Conservation (phyloP, 2,329 filamentous ascomycete genomes). For the Cercospora sp. region DNA sequence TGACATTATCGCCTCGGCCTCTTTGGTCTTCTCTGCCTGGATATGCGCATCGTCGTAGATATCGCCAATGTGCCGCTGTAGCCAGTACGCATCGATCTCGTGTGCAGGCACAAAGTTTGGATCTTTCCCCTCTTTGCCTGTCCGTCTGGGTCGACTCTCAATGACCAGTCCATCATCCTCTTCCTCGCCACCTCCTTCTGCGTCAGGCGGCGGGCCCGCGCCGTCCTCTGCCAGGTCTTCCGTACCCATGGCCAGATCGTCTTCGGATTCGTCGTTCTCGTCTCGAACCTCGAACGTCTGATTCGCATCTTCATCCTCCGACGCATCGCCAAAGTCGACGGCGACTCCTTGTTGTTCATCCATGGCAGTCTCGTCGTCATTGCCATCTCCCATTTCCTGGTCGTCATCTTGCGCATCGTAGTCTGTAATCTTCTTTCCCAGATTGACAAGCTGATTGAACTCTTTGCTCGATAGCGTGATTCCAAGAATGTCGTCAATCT, state of each 20-base stretch:
- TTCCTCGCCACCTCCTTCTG: constrained; percentile 52
- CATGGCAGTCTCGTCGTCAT: constrained; percentile 70
- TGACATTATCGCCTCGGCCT: constrained; percentile 79
- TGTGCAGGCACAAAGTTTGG: constrained; percentile 69
- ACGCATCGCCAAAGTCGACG: constrained; percentile 91
- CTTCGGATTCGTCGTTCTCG: constrained; percentile 74
- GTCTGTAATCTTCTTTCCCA: constrained; percentile 98
- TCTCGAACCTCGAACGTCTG: constrained; percentile 85
- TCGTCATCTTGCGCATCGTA: constrained; percentile 97
- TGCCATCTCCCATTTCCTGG: constrained; percentile 73
- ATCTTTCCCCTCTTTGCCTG: constrained; percentile 53
- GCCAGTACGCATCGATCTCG: constrained; percentile 96
- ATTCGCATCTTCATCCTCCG: constrained; percentile 75
- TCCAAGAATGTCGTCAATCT: constrained; percentile 92
- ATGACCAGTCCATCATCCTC: constrained; percentile 86
- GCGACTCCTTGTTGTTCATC: constrained; percentile 96
- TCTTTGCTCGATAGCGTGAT: constrained; percentile 78
- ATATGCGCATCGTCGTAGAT: constrained; percentile 89
- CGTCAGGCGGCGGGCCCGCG: constrained; percentile 48
- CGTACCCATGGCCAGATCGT: constrained; percentile 52
- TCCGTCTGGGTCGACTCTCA: constrained; percentile 61
- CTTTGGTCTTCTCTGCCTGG: constrained; percentile 87
- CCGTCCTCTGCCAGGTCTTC: constrained; percentile 45
- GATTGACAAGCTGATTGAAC: constrained; percentile 94
- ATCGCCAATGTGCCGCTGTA: constrained; percentile 86